A percentile compares a stretch with the other conserved stretches of the same genome.
These are phyloP conservation scores for Symbiodinium pilosum DNA, from an alignment of 73 alveolate species.

Conservation along the genomic window DNA sequence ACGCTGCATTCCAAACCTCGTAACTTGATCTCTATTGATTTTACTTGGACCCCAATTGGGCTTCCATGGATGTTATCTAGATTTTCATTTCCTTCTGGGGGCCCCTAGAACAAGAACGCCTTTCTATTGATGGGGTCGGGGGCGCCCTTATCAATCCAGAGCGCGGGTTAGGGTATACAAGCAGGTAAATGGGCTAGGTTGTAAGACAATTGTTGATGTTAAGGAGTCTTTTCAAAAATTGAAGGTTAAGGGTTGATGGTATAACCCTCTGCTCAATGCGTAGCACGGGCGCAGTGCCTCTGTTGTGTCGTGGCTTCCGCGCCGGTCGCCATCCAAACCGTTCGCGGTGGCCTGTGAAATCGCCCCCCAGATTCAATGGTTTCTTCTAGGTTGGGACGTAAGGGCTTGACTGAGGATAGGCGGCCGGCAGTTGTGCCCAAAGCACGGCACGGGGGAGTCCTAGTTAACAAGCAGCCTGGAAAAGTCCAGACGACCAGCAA, in stretches of 20 bases:
- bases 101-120: not conserved
- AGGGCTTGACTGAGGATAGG: not conserved
- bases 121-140: not conserved
- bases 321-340: too few species aligned
- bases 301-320: not conserved
- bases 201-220: not conserved
- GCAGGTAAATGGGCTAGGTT: not conserved
- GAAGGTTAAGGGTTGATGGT: not conserved
- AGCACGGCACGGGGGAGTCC: not conserved
- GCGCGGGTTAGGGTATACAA: not conserved
- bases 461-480: too few species aligned
- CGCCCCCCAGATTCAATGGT: not conserved
- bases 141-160: not conserved
- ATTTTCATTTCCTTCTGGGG: not conserved
- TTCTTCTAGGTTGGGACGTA: not conserved
- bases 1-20: not conserved
- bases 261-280: not conserved
- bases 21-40: too few species aligned
- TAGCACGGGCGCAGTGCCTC: not conserved
- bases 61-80: not conserved
- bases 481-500: not conserved
- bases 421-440: not conserved
- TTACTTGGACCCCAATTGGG: not conserved
- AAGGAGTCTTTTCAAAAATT: not conserved
- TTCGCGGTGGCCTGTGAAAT: not conserved